Evolutionary conservation across 2,329 filamentous ascomycete genomes (phyloP).

Genomic region (Orbilia javanica): DNA sequence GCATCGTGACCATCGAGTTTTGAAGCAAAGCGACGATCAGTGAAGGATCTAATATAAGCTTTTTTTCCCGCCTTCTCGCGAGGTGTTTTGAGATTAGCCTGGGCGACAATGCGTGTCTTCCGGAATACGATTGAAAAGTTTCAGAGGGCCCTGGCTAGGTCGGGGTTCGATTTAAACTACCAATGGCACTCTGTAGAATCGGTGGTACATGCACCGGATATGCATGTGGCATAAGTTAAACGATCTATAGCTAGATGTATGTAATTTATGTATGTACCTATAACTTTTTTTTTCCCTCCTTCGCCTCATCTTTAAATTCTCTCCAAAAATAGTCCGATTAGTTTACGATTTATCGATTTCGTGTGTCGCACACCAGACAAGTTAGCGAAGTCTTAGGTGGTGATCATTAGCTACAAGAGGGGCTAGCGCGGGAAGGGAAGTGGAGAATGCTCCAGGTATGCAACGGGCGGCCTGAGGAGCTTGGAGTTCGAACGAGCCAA

Average conservation of each 20-base stretch:
- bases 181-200: neutral
- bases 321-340: constrained; percentile 49
- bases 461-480: constrained; percentile 24
- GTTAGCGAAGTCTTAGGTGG: constrained; percentile 40
- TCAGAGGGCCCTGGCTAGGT: neutral
- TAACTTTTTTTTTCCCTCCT: neutral
- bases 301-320: constrained; percentile 18
- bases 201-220: constrained; percentile 14
- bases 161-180: neutral
- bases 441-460: constrained; percentile 21
- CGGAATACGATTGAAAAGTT: neutral
- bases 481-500: constrained; percentile 16
- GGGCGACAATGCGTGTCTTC: neutral
- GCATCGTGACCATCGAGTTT: neutral
- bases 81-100: neutral
- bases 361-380: constrained; percentile 34
- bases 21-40: constrained; percentile 3
- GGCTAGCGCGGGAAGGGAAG: constrained; percentile 21
- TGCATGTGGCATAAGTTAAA: constrained; percentile 6
- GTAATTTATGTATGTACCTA: neutral
- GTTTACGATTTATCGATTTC: constrained; percentile 56
- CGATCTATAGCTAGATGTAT: neutral
- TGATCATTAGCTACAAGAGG: constrained; percentile 38
- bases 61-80: neutral
- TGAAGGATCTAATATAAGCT: constrained; percentile 13